phyloP scores from a whole-genome alignment of 1,284 basidiomycete species.

The Moniliella sp. region DNA sequence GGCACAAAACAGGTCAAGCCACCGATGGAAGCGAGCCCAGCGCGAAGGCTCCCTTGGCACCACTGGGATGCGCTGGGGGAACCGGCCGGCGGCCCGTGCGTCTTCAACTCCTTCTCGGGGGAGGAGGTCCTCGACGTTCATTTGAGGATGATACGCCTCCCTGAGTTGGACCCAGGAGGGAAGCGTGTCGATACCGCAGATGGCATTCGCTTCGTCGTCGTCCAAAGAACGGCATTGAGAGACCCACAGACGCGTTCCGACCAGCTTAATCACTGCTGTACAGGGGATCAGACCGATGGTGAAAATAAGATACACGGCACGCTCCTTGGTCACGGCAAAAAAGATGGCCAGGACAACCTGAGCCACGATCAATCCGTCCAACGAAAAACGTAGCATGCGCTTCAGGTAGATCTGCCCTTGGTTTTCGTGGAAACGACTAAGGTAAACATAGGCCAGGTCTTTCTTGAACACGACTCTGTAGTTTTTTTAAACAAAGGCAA shows the following conservation, averaged over 20 bases:
- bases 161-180: too few relatives aligned
- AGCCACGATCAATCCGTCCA: conserved; percentile 48
- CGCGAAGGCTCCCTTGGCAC: too few relatives aligned
- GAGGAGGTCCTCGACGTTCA: too few relatives aligned
- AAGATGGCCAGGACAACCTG: conserved; percentile 56
- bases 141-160: too few relatives aligned
- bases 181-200: conserved; percentile 34
- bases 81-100: too few relatives aligned
- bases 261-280: conserved; percentile 51
- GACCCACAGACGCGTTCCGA: conserved; percentile 39
- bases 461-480: conserved; percentile 51
- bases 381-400: conserved; percentile 54
- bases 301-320: conserved; percentile 43
- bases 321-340: conserved; percentile 53
- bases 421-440: conserved; percentile 57
- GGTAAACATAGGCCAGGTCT: conserved; percentile 65
- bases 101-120: too few relatives aligned
- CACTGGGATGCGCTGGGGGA: too few relatives aligned
- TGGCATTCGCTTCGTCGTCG: conserved; percentile 40
- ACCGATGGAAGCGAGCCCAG: too few relatives aligned
- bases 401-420: conserved; percentile 54
- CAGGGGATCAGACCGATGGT: conserved; percentile 51
- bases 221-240: conserved; percentile 51
- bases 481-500: not conserved
- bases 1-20: too few relatives aligned